These are phyloP conservation scores for Aspergillus incahuasiensis DNA, from an alignment of 495 filamentous ascomycete genomes.

Conservation along the genomic window DNA sequence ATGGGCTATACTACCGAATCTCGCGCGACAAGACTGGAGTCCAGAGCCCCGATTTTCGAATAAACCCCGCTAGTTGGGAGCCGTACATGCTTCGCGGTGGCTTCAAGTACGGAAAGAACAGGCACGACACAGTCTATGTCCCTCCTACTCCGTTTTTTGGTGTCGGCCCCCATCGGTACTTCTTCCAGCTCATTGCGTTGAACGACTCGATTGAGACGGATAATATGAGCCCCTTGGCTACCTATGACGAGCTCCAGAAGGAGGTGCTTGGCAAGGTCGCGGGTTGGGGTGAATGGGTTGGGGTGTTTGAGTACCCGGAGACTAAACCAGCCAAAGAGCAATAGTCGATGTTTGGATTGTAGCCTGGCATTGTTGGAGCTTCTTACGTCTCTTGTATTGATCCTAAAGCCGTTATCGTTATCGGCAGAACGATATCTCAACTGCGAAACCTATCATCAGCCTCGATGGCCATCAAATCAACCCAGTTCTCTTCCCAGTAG, in stretches of 20 bases:
- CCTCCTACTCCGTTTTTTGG: conserved; percentile 39
- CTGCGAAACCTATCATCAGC: too few relatives aligned
- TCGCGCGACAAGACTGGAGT: conserved; percentile 32
- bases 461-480: neutral
- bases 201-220: conserved; percentile 32
- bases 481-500: neutral
- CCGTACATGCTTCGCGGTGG: conserved; percentile 33
- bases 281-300: conserved; percentile 51
- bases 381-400: neutral
- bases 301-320: conserved; percentile 39
- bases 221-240: conserved; percentile 28
- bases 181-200: conserved; percentile 46
- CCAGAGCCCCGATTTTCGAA: conserved; percentile 34
- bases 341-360: neutral
- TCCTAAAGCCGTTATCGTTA: neutral
- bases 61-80: conserved; percentile 15
- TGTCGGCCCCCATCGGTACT: conserved; percentile 48
- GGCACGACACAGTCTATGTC: conserved; percentile 33
- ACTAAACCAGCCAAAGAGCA: neutral
- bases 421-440: neutral
- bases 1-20: conserved; percentile 46
- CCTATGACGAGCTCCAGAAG: conserved; percentile 33
- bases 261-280: conserved; percentile 44
- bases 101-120: conserved; percentile 44
- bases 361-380: neutral